A percentile compares a stretch with the other conserved stretches of the same genome.
Conservation (phyloP, 352 stramenopile species). For the Globisporangium spiculum region DNA sequence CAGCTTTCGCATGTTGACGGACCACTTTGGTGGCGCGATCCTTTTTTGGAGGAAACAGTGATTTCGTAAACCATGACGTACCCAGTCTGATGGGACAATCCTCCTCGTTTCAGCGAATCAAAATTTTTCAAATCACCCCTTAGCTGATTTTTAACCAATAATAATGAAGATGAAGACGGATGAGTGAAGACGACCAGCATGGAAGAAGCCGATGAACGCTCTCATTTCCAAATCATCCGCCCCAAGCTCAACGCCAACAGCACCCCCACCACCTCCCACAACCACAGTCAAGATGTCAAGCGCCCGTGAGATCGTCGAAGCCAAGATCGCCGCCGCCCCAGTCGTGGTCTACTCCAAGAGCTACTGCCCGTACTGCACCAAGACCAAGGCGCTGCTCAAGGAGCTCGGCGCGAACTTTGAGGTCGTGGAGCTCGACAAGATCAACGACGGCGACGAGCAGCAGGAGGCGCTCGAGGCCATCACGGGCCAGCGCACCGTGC, state of each 20-base stretch:
- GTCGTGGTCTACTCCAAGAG: conserved; percentile 92
- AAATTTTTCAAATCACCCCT: neutral
- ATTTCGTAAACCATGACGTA: conserved; percentile 1
- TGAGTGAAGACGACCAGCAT: neutral
- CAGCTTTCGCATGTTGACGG: conserved; percentile 1
- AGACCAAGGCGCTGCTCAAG: conserved; percentile 59
- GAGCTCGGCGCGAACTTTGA: conserved; percentile 53
- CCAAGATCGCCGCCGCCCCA: conserved; percentile 43
- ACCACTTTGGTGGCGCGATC: conserved; percentile 2
- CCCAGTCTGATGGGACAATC: neutral
- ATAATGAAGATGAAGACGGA: neutral
- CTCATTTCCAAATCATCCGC: conserved; percentile 8
- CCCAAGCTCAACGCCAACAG: neutral
- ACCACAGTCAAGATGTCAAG: conserved; percentile 41
- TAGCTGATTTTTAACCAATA: no score
- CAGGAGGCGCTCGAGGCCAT: conserved; percentile 62
- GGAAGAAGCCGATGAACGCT: neutral
- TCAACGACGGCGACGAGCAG: conserved; percentile 46
- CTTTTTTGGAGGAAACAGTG: neutral
- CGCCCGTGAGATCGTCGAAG: conserved; percentile 64
- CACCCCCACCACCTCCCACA: neutral
- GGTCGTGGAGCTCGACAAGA: conserved; percentile 60
- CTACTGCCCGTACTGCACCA: conserved; percentile 93
- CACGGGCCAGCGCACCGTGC: conserved; percentile 93
- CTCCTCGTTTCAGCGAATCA: neutral